phyloP scores from a whole-genome alignment of 1,139 yeast genomes.

The Saccharomyces hybrid region DNA sequence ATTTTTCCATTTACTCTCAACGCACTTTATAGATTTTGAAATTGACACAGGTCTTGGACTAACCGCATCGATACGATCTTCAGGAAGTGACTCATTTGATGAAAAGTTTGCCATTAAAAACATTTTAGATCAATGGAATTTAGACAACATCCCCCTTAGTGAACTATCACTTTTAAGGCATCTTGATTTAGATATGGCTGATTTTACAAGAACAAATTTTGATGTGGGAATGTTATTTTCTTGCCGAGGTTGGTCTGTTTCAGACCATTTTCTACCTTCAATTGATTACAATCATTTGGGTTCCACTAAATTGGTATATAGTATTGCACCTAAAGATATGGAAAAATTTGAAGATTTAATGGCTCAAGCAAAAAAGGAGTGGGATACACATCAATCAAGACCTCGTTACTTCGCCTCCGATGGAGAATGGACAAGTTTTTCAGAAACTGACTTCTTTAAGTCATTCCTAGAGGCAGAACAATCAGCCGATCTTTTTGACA shows the following conservation, averaged over 20 bases:
- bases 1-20: conserved; percentile 41
- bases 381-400: conserved; percentile 12
- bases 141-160: conserved; percentile 54
- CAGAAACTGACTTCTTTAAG: conserved; percentile 17
- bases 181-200: conserved; percentile 37
- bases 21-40: conserved; percentile 35
- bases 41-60: conserved; percentile 46
- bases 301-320: conserved; percentile 68
- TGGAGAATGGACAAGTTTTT: conserved; percentile 6
- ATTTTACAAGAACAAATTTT: conserved; percentile 43
- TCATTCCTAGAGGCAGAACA: conserved; percentile 17
- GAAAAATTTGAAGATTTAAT: conserved; percentile 51
- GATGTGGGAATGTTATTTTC: conserved; percentile 63
- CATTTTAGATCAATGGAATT: conserved; percentile 52
- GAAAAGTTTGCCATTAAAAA: conserved; percentile 9
- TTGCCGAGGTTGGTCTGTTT: conserved; percentile 64
- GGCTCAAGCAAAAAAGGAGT: conserved; percentile 16
- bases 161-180: conserved; percentile 46
- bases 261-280: conserved; percentile 66
- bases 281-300: conserved; percentile 66
- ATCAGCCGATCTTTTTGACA: not conserved
- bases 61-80: conserved; percentile 31
- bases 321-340: conserved; percentile 63
- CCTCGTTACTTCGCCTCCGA: conserved; percentile 8
- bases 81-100: conserved; percentile 23